phyloP scores from a whole-genome alignment of 768 basidiomycete species.

The Kwoniella bestiolae region DNA sequence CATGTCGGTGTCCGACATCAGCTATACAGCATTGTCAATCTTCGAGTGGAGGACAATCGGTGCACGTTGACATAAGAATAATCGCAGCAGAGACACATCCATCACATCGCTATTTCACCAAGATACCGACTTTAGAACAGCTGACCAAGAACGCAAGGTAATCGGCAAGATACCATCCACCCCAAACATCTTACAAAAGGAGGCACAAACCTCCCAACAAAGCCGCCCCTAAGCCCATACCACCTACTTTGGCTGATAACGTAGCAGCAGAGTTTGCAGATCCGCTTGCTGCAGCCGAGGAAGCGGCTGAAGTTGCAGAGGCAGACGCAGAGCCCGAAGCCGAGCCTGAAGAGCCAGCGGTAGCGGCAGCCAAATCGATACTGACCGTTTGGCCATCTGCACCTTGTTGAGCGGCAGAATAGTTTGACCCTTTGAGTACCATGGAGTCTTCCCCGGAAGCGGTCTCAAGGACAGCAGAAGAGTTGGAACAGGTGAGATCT shows the following conservation, averaged over 20 bases:
- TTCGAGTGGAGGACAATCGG: no score
- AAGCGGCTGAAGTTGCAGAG: conserved; percentile 15
- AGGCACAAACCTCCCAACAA: neutral
- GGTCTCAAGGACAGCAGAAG: conserved; percentile 29
- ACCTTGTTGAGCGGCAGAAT: conserved; percentile 15
- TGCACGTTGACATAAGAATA: no score
- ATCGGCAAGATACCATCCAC: no score
- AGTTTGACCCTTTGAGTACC: conserved; percentile 13
- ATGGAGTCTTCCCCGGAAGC: conserved; percentile 23
- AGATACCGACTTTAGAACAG: no score
- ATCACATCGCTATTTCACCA: neutral
- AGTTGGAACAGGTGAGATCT: conserved; percentile 37
- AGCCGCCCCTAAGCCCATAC: neutral
- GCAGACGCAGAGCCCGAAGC: neutral
- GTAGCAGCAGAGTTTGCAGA: neutral
- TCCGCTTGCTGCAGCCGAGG: conserved; percentile 46
- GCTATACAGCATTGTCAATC: no score
- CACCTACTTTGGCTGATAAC: neutral
- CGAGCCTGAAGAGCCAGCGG: neutral
- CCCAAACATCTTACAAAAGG: neutral
- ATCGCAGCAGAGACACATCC: no score
- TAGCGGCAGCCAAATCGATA: conserved; percentile 6
- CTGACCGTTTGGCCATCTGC: conserved; percentile 7
- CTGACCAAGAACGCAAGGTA: no score
- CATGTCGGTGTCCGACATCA: no score